Base-by-base conservation (phyloP, 2,329 filamentous ascomycete genomes). In the Xylaria arbuscula region DNA sequence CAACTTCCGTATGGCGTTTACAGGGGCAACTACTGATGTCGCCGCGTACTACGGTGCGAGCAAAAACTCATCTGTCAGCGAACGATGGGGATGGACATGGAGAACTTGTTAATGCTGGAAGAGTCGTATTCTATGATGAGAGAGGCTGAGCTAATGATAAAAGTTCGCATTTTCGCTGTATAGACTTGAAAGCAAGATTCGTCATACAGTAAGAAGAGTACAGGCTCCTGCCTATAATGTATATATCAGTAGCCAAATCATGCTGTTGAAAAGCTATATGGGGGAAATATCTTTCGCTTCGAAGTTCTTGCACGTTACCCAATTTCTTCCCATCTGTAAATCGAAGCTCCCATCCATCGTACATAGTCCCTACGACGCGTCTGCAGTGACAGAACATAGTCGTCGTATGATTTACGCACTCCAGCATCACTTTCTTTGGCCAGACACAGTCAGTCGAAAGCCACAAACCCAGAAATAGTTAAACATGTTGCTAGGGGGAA, bases 1-100 rank as follows among this genome's bases (percentile, higher is more conserved):
- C 32, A 74, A 74, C 50, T 74, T 74, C 48, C 73, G 72, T 28
- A 56, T 73, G 19, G 69, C 71, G 2, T 66, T 74, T 22, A 66
- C 73, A 11, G 70, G 70, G 7, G 45, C 67, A 9, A 64, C 66
- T 36, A 40, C 15, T 8, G 47, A 55, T 24, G 62, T 68, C 11
- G 64, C 69, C 4, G 72, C 63, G 2, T 73, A 71, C 40, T 74
- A 68, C 40, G 72, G 72, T 24, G 66, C 62, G 36, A 48, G 67
- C 22, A 72, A 57, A 15, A 73, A 71, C 55, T 62, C 61, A 17
- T 66, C 66, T 2, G 72, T 73, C 4, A 70, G 24, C 13, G 72
- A 73, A 50, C 69, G 57, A 53, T 74, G 70, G 70, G 68, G 55
- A 4, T 74, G 72, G 72, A 36, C 50, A 28, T 72, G 72, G 72